Base-by-base conservation (phyloP, 805 yeast genomes). In the Starmerella ratchasimensis region DNA sequence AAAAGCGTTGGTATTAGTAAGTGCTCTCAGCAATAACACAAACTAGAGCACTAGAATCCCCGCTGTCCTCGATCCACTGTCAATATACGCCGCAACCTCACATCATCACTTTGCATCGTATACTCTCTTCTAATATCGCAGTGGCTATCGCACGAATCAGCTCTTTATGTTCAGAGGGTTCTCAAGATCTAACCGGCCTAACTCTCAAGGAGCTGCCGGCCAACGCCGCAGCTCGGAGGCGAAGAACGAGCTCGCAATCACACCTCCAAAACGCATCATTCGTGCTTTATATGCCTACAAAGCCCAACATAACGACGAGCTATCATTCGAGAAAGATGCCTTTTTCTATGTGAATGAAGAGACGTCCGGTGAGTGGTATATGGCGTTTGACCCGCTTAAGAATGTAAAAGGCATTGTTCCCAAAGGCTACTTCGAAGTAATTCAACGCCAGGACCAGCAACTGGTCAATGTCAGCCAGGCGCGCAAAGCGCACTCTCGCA, bases 341-440 rank as follows among this genome's bases (percentile, higher is more conserved):
- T 86, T 84, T 54, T 82, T 86, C 60, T 83, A 82, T 53, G 93
- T 90, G 2, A 65, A 68, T 28, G 69, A 72, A 38, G 71, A 71
- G 38, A 65, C 70, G 38, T 77, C 74, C 47, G 50, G 58, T 10
- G 70, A 65, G 29, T 84, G 94, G 86, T 82, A 74, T 52, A 84
- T 82, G 52, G 96, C 93, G 2, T 73, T 76, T 36, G 84, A 88
- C 55, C 96, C 97, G 11, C 71, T 79, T 33, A 73, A 80, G 24
- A 72, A 77, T 49, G 61, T 69, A 20, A 67, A 71, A 35, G 98
- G 98, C 1, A 71, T 80, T 71, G 97, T 90, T 1, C 97, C 97
- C 4, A 74, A 74, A 29, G 63, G 75, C 9, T 77, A 77, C 56
- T 90, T 88, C 58, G 93, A 84, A 60, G 76, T 74, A 14, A 74